Base-by-base conservation (phyloP, 2,329 filamentous ascomycete genomes). In the Blastomyces silverae region DNA sequence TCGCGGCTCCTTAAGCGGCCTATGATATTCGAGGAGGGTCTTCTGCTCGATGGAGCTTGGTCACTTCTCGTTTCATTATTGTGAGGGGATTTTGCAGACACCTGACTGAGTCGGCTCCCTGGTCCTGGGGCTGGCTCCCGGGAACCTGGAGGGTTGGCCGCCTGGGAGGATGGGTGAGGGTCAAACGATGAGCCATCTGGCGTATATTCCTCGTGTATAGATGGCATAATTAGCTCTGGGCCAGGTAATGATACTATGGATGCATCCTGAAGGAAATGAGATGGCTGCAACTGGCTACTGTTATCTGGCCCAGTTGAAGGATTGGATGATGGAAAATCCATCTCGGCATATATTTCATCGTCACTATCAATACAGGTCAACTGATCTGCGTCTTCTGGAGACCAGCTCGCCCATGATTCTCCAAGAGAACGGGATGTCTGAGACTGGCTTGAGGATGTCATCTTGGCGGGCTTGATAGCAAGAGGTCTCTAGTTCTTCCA, bases 151-250 rank as follows among this genome's bases (percentile, higher is more conserved):
- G n/a, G 37, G 28, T 46, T 48, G 20, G 58, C 13, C 13, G 42
- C 31, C 15, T 20, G 13, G n/a, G 42, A 5, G 5, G 61, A 55
- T 31, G 61, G 48, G 5, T n/a, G 22, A 44, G 46, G 17, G 17
- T 57, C 48, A 0, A 64, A 37, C 63, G 48, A 64, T 7, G 63
- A 61, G 13, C 63, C 58, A 61, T 64, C 63, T 48, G 34, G n/a
- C n/a, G 37, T 37, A 7, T 28, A 53, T n/a, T 56, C 58, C 20
- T 60, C 57, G 8, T 64, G 63, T 42, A 64, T 53, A 46, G 63
- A 64, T 15, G 63, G 63, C 63, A 64, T 64, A 44, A 64, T 46
- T 31, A 64, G 58, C 46, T 64, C 63, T 48, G 63, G 63, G 10
- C 63, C 63, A 20, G 63, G 52, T n/a, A 46, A 13, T 53, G 48